Evolutionary conservation across 1,139 yeast species (phyloP).

Genomic region (Diutina siamensis): DNA sequence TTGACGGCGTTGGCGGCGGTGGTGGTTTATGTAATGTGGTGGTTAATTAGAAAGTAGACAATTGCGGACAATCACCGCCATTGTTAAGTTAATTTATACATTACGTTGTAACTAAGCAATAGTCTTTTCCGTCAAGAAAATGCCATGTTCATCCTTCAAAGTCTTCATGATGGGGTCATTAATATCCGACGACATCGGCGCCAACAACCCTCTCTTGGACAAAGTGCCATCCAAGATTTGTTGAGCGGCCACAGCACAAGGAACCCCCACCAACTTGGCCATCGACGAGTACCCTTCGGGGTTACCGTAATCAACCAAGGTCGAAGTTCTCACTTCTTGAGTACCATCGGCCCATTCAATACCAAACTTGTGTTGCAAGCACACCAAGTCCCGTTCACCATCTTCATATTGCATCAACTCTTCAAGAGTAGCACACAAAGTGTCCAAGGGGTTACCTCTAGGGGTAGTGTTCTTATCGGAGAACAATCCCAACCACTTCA

Average conservation of each 20-base stretch:
- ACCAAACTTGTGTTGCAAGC: slow-evolving; percentile 95
- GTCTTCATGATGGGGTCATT: slow-evolving; percentile 86
- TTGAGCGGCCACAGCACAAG: slow-evolving; percentile 92
- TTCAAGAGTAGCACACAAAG: slow-evolving; percentile 93
- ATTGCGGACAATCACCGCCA: too few species aligned
- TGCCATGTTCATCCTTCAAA: slow-evolving; percentile 81
- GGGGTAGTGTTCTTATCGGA: slow-evolving; percentile 68
- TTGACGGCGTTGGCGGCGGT: slow-evolving; percentile 11
- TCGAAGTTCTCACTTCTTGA: slow-evolving; percentile 85
- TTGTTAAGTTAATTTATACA: too few species aligned
- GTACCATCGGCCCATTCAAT: slow-evolving; percentile 93
- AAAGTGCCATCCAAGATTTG: slow-evolving; percentile 80
- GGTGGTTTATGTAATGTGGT: slow-evolving; percentile 7
- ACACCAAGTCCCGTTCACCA: slow-evolving; percentile 91
- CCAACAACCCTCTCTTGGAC: slow-evolving; percentile 60
- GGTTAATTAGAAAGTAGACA: neutral
- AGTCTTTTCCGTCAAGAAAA: slow-evolving; percentile 81
- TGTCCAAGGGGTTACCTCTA: slow-evolving; percentile 90
- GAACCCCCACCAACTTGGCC: slow-evolving; percentile 98
- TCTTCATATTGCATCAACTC: slow-evolving; percentile 91
- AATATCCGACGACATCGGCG: slow-evolving; percentile 86
- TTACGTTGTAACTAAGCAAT: too few species aligned
- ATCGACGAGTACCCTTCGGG: slow-evolving; percentile 93
- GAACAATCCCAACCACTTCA: slow-evolving; percentile 90
- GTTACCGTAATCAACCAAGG: slow-evolving; percentile 88